Conservation (phyloP, 257 asterid species). For the Eustoma russellianum region DNA sequence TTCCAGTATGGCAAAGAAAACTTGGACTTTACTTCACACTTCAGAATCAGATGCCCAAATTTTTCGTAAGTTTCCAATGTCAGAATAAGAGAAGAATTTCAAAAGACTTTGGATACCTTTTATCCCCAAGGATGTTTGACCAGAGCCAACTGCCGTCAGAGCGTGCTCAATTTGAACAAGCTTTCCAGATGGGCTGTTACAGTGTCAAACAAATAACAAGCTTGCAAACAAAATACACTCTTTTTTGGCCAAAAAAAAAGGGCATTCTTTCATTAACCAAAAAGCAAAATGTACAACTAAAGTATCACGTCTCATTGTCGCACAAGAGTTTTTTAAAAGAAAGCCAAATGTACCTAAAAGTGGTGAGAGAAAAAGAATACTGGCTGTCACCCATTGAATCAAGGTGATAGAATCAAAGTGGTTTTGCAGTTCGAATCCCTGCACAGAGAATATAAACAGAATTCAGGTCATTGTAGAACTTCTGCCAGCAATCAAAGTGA, state of each 20-base stretch:
- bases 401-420: not conserved
- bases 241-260: too few species aligned
- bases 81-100: not conserved
- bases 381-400: constrained; percentile 90
- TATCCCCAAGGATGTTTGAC: constrained; percentile 96
- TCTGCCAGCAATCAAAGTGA: too few species aligned
- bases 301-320: not conserved
- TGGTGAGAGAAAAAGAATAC: constrained; percentile 96
- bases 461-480: too few species aligned
- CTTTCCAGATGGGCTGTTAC: constrained; percentile 88
- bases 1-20: not conserved
- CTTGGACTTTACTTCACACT: not conserved
- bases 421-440: constrained; percentile 4
- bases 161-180: constrained; percentile 99
- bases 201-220: not conserved
- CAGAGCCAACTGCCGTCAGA: constrained; percentile 97
- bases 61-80: too few species aligned
- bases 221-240: too few species aligned
- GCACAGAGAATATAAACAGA: not conserved
- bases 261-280: not conserved
- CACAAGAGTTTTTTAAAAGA: not conserved
- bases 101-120: constrained; percentile 46
- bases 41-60: not conserved
- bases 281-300: too few species aligned
- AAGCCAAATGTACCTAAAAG: constrained; percentile 61